These are phyloP conservation scores for Aeschynomene evenia DNA, from an alignment of 306 rosid genomes.

Conservation along the genomic window DNA sequence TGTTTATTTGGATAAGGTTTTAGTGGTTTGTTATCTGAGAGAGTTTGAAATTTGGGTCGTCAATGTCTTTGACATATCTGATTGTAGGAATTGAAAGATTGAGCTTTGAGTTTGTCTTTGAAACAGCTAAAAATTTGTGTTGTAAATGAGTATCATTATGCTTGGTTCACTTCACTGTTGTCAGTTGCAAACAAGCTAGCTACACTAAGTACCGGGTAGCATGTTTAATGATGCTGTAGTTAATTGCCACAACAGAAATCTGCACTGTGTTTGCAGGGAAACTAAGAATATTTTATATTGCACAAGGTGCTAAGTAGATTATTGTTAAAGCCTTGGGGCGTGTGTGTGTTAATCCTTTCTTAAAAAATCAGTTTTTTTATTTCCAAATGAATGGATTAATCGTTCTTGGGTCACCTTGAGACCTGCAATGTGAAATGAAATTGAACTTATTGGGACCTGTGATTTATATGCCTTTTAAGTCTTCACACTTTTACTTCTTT, in stretches of 20 bases:
- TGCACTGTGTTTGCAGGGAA: background rate
- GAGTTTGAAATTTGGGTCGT: background rate
- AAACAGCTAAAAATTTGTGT: background rate
- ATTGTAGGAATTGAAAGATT: background rate
- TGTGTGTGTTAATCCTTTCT: background rate
- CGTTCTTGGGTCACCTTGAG: background rate
- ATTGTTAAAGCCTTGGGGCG: background rate
- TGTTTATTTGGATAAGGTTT: background rate
- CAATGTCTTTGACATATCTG: background rate
- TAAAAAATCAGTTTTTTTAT: background rate
- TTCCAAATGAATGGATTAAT: background rate
- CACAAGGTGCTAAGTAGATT: background rate
- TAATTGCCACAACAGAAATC: background rate
- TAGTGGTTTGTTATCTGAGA: background rate
- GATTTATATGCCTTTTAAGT: background rate
- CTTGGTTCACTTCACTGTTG: background rate
- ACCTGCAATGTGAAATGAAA: slow-evolving; percentile 6
- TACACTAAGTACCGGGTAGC: background rate
- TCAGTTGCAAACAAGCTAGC: background rate
- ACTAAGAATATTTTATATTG: background rate
- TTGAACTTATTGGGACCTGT: background rate
- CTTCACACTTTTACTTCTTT: background rate
- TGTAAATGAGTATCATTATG: background rate
- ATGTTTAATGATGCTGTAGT: background rate
- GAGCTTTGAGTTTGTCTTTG: background rate